These are phyloP conservation scores for Combretum micranthum DNA, from an alignment of 345 rosid genomes.

Conservation along the genomic window DNA sequence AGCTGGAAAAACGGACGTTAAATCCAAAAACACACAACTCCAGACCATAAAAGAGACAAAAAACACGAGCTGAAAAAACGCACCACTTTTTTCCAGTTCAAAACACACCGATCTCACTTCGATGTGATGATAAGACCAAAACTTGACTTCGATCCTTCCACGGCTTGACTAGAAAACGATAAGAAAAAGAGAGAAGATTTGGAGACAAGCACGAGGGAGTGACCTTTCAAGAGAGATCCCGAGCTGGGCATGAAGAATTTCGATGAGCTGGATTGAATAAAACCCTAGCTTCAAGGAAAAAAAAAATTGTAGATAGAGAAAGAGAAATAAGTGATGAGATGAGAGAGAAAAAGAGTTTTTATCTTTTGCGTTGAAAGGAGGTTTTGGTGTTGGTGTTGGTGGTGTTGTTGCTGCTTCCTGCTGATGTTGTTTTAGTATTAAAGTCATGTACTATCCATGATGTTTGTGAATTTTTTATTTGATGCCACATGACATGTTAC, in stretches of 20 bases:
- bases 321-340: not conserved
- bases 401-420: too few species aligned
- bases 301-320: conserved; percentile 2
- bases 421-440: not conserved
- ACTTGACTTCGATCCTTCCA: conserved; percentile 6
- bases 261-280: conserved; percentile 10
- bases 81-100: not conserved
- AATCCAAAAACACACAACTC: not conserved
- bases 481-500: conserved; percentile 4
- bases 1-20: too few species aligned
- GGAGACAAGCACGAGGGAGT: not conserved
- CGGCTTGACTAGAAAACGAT: conserved; percentile 2
- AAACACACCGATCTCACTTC: not conserved
- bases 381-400: not conserved
- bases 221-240: not conserved
- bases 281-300: conserved; percentile 8
- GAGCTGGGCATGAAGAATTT: conserved; percentile 1
- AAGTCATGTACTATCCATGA: conserved; percentile 5
- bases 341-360: not conserved
- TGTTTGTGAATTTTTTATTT: conserved; percentile 1
- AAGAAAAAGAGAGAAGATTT: conserved; percentile 1
- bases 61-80: conserved; percentile 5
- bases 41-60: not conserved
- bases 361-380: conserved; percentile 8
- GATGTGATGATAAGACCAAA: not conserved